Evolutionary conservation across 345 rosid genomes (phyloP).

Genomic region (Anacardium occidentale): DNA sequence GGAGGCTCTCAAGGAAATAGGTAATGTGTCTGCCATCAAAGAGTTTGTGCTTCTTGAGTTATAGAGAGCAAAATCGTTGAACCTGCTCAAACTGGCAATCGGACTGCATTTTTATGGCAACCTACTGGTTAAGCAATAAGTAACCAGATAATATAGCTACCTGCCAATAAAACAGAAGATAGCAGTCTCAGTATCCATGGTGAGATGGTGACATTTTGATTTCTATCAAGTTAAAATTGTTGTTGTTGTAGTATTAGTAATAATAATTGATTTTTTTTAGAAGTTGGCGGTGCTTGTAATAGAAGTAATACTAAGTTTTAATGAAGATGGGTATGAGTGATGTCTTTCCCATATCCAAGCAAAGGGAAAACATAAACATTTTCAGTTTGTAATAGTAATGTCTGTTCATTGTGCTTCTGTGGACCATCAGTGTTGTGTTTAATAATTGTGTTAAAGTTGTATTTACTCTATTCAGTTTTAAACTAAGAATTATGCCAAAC

Average conservation of each 20-base stretch:
- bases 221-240: neutral
- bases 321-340: neutral
- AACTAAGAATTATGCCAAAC: too few species aligned
- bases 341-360: neutral
- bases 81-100: neutral
- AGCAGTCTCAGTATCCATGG: neutral
- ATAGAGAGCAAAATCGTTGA: neutral
- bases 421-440: neutral
- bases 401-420: neutral
- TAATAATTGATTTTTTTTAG: neutral
- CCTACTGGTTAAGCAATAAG: neutral
- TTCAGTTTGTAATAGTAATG: neutral
- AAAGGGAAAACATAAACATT: neutral
- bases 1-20: constrained; percentile 54
- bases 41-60: constrained; percentile 79
- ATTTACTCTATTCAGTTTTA: neutral
- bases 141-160: neutral
- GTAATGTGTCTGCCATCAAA: constrained; percentile 59
- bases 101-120: neutral
- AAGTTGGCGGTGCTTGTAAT: neutral
- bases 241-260: neutral
- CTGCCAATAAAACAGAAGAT: neutral
- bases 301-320: neutral
- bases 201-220: neutral
- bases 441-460: neutral